Evolutionary conservation across 2,329 filamentous ascomycete genomes (phyloP), one percentile per base, ranked within the genome.

Genomic region (Didymosphaeria variabile): DNA sequence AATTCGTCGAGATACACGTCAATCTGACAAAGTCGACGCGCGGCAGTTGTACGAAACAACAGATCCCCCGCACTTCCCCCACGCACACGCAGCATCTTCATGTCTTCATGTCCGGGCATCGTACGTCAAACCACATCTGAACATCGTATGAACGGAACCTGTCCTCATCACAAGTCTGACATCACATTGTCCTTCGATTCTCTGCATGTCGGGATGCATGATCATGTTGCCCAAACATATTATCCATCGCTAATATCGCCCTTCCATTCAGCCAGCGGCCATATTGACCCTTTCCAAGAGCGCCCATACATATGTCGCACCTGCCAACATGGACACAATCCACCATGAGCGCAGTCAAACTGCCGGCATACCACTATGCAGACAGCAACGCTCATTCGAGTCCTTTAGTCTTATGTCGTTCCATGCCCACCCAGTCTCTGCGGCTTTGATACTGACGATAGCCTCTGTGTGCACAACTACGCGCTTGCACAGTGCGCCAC

Each of bases 231-330:
- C 12, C 10, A 21, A 13, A n/a, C 34, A 36, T 15, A n/a, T 31
- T 21, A 51, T 19, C 31, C 26, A 36, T 36, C 45, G 29, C 47
- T 19, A 36, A 21, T 19, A n/a, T 21, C 29, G 29, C 47, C 21
- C 45, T 51, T 26, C 19, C 19, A 52, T 52, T 52, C 32, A 52
- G 34, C 49, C 49, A 52, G 32, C 12, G 19, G n/a, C 32, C 49
- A 52, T 52, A 51, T 36, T 52, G 19, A 26, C 26, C 19, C 23
- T 21, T n/a, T 26, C 9, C 23, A 34, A 34, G 38, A 15, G 7
- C 32, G 19, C 4, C 49, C 49, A 40, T 29, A 40, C 34, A 42
- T 21, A n/a, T 13, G 34, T 17, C 29, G 34, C 34, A 21, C 29
- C 23, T 1, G 17, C 7, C 21, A 29, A 34, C n/a, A 17, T 53